These are phyloP conservation scores for Daldinia eschscholtzii DNA, from an alignment of 2,329 filamentous ascomycete genomes.

Conservation along the genomic window DNA sequence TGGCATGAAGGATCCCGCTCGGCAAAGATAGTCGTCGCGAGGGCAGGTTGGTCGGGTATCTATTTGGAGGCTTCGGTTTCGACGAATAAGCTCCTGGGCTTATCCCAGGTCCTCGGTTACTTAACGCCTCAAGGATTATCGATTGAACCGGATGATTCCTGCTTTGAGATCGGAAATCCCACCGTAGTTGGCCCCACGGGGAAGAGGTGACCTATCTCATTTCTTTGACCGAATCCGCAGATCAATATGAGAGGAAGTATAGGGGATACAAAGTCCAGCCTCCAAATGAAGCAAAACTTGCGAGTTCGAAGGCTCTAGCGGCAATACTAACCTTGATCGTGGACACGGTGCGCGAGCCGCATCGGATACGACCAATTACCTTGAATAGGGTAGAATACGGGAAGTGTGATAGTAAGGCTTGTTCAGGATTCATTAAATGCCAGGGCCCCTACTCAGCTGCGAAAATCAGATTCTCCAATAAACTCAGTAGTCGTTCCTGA, in stretches of 20 bases:
- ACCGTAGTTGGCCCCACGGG: slow-evolving; percentile 30
- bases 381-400: slow-evolving; percentile 14
- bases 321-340: slow-evolving; percentile 23
- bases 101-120: slow-evolving; percentile 30
- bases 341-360: slow-evolving; percentile 36
- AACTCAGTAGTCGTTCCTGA: slow-evolving; percentile 6
- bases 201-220: slow-evolving; percentile 37
- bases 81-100: slow-evolving; percentile 33
- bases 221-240: slow-evolving; percentile 38
- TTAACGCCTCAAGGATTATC: slow-evolving; percentile 11
- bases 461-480: slow-evolving; percentile 2
- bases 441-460: slow-evolving; percentile 5
- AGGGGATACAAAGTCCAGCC: slow-evolving; percentile 30
- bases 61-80: slow-evolving; percentile 29
- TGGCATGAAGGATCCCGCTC: slow-evolving; percentile 33
- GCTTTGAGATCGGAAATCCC: slow-evolving; percentile 30
- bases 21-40: slow-evolving; percentile 21
- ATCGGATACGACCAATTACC: slow-evolving; percentile 22
- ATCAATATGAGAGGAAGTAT: slow-evolving; percentile 36
- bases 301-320: slow-evolving; percentile 17
- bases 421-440: slow-evolving; percentile 15
- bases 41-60: slow-evolving; percentile 20
- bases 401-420: slow-evolving; percentile 12
- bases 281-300: slow-evolving; percentile 29
- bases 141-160: slow-evolving; percentile 24